Conservation (phyloP, 768 basidiomycete species). For the Daedaleopsis sinensis region DNA sequence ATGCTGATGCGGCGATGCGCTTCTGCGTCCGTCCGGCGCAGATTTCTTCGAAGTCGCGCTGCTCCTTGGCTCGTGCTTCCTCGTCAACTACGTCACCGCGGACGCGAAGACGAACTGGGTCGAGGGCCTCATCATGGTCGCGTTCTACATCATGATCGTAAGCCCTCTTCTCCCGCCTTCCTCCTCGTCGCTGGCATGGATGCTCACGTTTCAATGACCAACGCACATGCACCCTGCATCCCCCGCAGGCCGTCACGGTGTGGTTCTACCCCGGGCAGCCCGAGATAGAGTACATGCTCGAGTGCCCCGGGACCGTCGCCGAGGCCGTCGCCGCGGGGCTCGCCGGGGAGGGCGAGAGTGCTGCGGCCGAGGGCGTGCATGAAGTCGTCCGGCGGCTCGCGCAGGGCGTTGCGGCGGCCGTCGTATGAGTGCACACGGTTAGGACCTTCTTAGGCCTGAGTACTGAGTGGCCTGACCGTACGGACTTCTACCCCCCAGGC, state of each 20-base stretch:
- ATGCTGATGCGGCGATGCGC: not conserved
- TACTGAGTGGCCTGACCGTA: not conserved
- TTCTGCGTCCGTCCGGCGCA: conserved; percentile 28
- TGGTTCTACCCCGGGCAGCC: conserved; percentile 70
- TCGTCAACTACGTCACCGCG: conserved; percentile 80
- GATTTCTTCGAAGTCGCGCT: conserved; percentile 72
- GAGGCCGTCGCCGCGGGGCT: conserved; percentile 33
- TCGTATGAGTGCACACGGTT: not conserved
- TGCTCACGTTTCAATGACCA: too few species aligned
- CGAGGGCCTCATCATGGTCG: conserved; percentile 63
- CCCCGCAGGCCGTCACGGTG: conserved; percentile 59
- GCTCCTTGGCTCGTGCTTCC: conserved; percentile 67
- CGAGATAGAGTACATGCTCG: conserved; percentile 46
- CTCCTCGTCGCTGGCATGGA: too few species aligned
- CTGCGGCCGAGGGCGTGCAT: conserved; percentile 4
- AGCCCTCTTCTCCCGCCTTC: conserved; percentile 22
- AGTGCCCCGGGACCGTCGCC: conserved; percentile 42
- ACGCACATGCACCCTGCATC: not conserved
- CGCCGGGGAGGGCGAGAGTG: not conserved
- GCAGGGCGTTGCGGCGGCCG: not conserved
- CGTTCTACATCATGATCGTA: conserved; percentile 71
- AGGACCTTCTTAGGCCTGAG: not conserved
- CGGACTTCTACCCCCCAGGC: not conserved
- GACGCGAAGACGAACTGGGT: conserved; percentile 83
- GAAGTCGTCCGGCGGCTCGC: not conserved